Conservation (phyloP, 225 moss, liverwort and hornwort genomes). For the Sphagnum contortum region DNA sequence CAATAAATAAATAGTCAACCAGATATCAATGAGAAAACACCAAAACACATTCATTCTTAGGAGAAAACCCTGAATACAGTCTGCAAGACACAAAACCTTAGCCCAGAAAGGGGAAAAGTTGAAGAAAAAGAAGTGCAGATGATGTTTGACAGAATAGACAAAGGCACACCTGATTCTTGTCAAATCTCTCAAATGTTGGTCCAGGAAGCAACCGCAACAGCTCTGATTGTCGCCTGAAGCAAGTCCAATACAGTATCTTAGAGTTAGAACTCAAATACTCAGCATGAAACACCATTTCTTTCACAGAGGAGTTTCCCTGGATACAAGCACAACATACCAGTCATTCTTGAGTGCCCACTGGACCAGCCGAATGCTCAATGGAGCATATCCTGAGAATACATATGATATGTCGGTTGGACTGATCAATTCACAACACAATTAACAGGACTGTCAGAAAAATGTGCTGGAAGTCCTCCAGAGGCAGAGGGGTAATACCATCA, state of each 20-base stretch:
- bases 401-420: slow-evolving; percentile 91
- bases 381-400: slow-evolving; percentile 98
- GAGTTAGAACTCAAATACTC: not conserved
- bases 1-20: not conserved
- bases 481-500: no score
- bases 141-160: no score
- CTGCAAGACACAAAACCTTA: no score
- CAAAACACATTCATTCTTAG: no score
- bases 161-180: slow-evolving; percentile 35
- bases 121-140: no score
- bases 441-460: not conserved
- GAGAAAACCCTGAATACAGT: no score
- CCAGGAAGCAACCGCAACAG: slow-evolving; percentile 78
- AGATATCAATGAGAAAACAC: no score
- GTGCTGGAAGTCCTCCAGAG: no score
- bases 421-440: slow-evolving; percentile 19
- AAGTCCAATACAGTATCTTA: not conserved
- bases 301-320: not conserved
- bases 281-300: not conserved
- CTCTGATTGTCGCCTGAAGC: slow-evolving; percentile 53
- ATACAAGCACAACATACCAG: slow-evolving; percentile 45
- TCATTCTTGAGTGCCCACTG: slow-evolving; percentile 86
- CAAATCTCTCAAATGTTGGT: slow-evolving; percentile 60
- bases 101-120: no score
- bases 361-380: slow-evolving; percentile 88